Conservation (phyloP, 805 yeast genomes). For the Cephaloascus albidus region DNA sequence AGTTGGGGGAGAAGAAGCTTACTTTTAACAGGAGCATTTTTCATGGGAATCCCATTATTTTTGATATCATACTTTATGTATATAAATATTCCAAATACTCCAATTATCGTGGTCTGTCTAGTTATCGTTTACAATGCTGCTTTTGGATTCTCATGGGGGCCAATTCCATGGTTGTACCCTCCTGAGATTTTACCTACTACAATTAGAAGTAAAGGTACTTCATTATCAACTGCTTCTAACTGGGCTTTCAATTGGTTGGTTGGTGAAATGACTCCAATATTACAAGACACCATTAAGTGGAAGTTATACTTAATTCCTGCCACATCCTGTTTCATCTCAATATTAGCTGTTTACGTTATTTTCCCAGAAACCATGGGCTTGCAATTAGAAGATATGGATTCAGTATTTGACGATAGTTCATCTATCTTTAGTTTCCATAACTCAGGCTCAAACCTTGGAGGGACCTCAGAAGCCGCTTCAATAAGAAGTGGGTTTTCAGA, state of each 20-base stretch:
- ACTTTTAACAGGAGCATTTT: conserved; percentile 64
- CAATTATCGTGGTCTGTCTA: conserved; percentile 62
- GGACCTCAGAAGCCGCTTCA: not conserved
- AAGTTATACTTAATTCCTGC: conserved; percentile 77
- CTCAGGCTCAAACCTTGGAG: conserved; percentile 6
- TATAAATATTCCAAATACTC: conserved; percentile 42
- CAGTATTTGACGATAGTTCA: conserved; percentile 62
- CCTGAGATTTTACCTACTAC: conserved; percentile 80
- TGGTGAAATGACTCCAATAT: conserved; percentile 84
- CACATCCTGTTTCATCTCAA: conserved; percentile 62
- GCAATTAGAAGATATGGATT: conserved; percentile 84
- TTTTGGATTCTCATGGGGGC: conserved; percentile 92
- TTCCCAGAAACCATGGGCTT: conserved; percentile 92
- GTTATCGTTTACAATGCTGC: conserved; percentile 76
- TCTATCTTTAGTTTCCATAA: conserved; percentile 30
- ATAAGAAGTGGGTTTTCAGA: conserved; percentile 3
- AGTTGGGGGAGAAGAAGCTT: conserved; percentile 89
- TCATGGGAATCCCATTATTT: conserved; percentile 68
- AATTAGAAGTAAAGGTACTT: conserved; percentile 85
- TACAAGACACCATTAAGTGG: conserved; percentile 73
- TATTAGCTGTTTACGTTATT: conserved; percentile 57
- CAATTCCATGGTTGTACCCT: conserved; percentile 84
- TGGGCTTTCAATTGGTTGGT: conserved; percentile 91
- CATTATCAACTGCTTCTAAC: conserved; percentile 83
- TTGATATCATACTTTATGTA: conserved; percentile 55